These are phyloP conservation scores for Penicillium sp. DNA, from an alignment of 2,329 filamentous ascomycete genomes.

Conservation along the genomic window DNA sequence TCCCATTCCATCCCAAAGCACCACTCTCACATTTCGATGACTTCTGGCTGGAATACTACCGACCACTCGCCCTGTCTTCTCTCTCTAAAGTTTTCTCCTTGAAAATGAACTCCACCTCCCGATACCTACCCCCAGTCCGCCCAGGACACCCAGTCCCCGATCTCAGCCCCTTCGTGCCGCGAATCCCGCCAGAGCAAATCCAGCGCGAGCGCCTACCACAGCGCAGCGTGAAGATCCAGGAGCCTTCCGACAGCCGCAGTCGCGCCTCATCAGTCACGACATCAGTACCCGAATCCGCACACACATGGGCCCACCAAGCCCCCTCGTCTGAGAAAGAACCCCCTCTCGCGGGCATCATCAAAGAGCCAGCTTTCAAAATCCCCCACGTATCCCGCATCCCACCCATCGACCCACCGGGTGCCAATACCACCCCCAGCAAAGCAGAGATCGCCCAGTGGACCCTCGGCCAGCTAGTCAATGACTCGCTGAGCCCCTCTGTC, in stretches of 20 bases:
- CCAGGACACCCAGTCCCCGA: constrained; percentile 61
- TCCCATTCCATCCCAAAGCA: constrained; percentile 24
- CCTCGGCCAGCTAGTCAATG: constrained; percentile 72
- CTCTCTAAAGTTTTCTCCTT: constrained; percentile 88
- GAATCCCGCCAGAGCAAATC: constrained; percentile 51
- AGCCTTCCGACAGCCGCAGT: constrained; percentile 45
- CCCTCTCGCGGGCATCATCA: constrained; percentile 49
- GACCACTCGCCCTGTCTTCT: constrained; percentile 75
- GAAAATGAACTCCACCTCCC: constrained; percentile 81
- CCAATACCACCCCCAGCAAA: constrained; percentile 63
- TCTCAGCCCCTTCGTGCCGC: constrained; percentile 77
- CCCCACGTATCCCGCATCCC: constrained; percentile 17
- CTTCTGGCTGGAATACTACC: constrained; percentile 96
- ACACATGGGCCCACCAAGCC: constrained; percentile 28
- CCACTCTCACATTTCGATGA: constrained; percentile 61
- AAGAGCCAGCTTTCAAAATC: constrained; percentile 37
- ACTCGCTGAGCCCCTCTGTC: constrained; percentile 78
- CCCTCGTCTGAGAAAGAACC: constrained; percentile 27
- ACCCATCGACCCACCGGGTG: constrained; percentile 31
- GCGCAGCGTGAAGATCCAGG: constrained; percentile 58
- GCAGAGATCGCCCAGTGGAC: constrained; percentile 74
- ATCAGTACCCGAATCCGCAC: constrained; percentile 15
- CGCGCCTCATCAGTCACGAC: constrained; percentile 28
- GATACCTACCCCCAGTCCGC: constrained; percentile 65
- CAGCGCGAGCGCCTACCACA: constrained; percentile 47